Evolutionary conservation across 305 asterid genomes (phyloP).

Genomic region (Fraxinus nigra): DNA sequence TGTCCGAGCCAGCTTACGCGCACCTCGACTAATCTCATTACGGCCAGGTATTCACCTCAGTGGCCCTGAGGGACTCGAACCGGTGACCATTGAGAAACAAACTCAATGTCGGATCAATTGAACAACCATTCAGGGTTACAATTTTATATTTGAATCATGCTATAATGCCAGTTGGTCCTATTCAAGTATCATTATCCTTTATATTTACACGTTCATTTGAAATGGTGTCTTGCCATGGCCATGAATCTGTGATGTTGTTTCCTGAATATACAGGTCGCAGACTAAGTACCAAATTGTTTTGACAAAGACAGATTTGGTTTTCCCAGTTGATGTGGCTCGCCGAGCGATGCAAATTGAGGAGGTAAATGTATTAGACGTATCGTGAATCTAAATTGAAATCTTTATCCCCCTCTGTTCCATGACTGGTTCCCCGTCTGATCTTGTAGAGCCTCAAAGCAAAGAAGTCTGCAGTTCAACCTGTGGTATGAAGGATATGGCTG

Average conservation of each 20-base stretch:
- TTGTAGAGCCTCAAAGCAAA: conserved; percentile 74
- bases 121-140: neutral
- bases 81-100: no score
- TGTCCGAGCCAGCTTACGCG: no score
- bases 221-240: neutral
- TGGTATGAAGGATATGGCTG: conserved; percentile 44
- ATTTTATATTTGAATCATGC: neutral
- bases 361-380: conserved; percentile 35
- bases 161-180: neutral
- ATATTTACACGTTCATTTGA: neutral
- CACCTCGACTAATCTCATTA: no score
- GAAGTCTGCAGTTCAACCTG: conserved; percentile 84
- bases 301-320: conserved; percentile 85
- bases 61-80: no score
- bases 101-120: no score
- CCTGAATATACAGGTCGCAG: conserved; percentile 51
- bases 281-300: conserved; percentile 88
- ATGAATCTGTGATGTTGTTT: conserved; percentile 2
- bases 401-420: neutral
- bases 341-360: conserved; percentile 98
- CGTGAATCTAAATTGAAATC: neutral
- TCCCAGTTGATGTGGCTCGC: conserved; percentile 92
- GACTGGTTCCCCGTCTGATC: conserved; percentile 15
- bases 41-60: no score
- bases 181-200: neutral